Evolutionary conservation across 352 stramenopile genomes (phyloP), one percentile per base, ranked within the genome.

Genomic region (Albugo laibachii): DNA sequence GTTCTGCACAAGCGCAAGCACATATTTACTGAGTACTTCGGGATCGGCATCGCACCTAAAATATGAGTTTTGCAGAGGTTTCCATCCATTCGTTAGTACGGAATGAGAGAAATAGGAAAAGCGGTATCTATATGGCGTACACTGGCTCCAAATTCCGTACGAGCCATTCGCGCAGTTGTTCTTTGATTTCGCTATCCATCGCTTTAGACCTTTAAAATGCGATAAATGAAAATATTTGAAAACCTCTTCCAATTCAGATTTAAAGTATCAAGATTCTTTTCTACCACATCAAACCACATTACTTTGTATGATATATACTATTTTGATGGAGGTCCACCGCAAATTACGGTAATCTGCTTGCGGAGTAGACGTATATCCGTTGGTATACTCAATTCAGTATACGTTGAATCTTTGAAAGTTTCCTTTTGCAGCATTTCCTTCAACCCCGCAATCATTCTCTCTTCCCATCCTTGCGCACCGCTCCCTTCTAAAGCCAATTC

Each of bases 261-360:
- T 8, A 31, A 8, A 31, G 3, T 31, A 31, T 31, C 24, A 31
- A 31, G 24, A 31, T 31, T 31, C 24, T 31, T 31, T 31, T 31
- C n/a, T 31, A 31, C 24, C 24, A 31, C 24, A 8, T 31, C 24
- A 3, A 31, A 31, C 24, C 24, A 31, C 24, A 31, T 31, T 10
- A 31, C 3, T 10, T 31, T 8, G 24, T 31, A 10, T 31, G 24
- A 10, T 31, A 10, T 31, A 8, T 31, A 31, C 24, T 31, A 31
- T 8, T 43, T 19, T 18, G 82, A 58, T 15, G 56, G 63, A 11
- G 73, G 75, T 14, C 83, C 83, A 50, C 93, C 82, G 48, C 74
- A 93, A 8, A 95, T 65, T 47, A 94, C 88, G 15, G 77, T 85
- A 42, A 94, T 85, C 59, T 92, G 77, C 45, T 94, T 94, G 57